Evolutionary conservation across 495 filamentous ascomycete species (phyloP).

Genomic region (Lophiotrema nucula): DNA sequence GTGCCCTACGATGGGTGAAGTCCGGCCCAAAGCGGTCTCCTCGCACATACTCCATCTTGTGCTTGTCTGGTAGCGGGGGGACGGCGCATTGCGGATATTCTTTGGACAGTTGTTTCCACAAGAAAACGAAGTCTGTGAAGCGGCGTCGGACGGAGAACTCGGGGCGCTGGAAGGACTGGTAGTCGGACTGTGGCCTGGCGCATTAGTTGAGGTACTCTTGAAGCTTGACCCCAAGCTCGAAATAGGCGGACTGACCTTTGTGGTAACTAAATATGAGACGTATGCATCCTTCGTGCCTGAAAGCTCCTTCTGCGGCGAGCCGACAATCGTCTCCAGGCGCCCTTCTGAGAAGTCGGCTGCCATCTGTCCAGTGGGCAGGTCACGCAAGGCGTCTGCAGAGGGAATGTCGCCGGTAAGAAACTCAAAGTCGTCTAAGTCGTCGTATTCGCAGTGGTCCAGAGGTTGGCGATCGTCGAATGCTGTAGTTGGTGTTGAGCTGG

Average conservation of each 20-base stretch:
- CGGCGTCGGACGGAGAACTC: constrained; percentile 76
- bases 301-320: constrained; percentile 82
- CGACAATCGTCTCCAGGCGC: constrained; percentile 77
- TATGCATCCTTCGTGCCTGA: constrained; percentile 98
- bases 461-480: neutral
- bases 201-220: neutral
- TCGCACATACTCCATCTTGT: constrained; percentile 97
- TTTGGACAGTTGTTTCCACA: constrained; percentile 81
- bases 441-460: constrained; percentile 5
- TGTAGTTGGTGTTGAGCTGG: neutral
- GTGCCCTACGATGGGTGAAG: constrained; percentile 85
- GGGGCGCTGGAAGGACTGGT: constrained; percentile 82
- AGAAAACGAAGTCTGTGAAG: constrained; percentile 96
- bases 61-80: constrained; percentile 93
- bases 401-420: neutral
- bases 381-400: neutral
- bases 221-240: neutral
- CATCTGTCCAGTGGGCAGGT: neutral
- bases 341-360: constrained; percentile 52
- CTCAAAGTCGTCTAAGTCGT: constrained; percentile 3
- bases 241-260: constrained; percentile 67
- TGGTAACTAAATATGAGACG: constrained; percentile 91
- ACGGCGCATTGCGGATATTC: constrained; percentile 92
- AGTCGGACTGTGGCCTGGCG: constrained; percentile 70
- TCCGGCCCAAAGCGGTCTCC: constrained; percentile 93